phyloP scores from a whole-genome alignment of 2,329 filamentous ascomycete species.

The Chaetomium sp. region DNA sequence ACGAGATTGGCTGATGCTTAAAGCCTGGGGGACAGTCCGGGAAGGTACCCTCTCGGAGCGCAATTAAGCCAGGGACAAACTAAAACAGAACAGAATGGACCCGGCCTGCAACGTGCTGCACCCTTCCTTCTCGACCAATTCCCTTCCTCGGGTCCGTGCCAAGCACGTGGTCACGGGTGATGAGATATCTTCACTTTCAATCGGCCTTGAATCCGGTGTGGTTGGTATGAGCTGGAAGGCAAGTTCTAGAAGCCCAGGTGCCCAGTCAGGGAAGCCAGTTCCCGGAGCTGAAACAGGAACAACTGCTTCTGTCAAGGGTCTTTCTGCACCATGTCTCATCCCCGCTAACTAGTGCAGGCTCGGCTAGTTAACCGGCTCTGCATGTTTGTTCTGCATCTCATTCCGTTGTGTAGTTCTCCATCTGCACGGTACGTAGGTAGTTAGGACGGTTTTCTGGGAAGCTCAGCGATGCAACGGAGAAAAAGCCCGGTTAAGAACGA shows the following conservation, averaged over 20 bases:
- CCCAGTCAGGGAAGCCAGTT: neutral
- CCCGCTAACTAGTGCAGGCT: neutral
- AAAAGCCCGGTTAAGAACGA: neutral
- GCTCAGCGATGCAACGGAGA: neutral
- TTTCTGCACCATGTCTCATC: slow-evolving; percentile 16
- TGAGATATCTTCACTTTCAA: neutral
- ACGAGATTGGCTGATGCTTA: slow-evolving; percentile 32
- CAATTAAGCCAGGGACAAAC: slow-evolving; percentile 26
- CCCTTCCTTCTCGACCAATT: slow-evolving; percentile 18
- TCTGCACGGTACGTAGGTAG: too few relatives aligned
- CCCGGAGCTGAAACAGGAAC: slow-evolving; percentile 6
- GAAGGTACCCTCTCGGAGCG: slow-evolving; percentile 2
- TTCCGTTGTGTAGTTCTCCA: neutral
- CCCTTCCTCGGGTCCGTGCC: slow-evolving; percentile 4
- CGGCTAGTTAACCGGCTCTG: slow-evolving; percentile 2
- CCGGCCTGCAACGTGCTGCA: slow-evolving; percentile 16
- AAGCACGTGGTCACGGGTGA: slow-evolving; percentile 9
- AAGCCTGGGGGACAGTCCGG: slow-evolving; percentile 19
- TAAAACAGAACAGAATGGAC: slow-evolving; percentile 23
- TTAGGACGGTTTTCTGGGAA: neutral
- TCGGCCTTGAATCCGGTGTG: neutral
- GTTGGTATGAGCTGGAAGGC: neutral
- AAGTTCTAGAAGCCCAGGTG: neutral
- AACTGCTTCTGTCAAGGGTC: neutral
- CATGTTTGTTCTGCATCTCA: slow-evolving; percentile 4